Base-by-base conservation (phyloP, 1,284 basidiomycete species). In the Ustilago shanxiensis region DNA sequence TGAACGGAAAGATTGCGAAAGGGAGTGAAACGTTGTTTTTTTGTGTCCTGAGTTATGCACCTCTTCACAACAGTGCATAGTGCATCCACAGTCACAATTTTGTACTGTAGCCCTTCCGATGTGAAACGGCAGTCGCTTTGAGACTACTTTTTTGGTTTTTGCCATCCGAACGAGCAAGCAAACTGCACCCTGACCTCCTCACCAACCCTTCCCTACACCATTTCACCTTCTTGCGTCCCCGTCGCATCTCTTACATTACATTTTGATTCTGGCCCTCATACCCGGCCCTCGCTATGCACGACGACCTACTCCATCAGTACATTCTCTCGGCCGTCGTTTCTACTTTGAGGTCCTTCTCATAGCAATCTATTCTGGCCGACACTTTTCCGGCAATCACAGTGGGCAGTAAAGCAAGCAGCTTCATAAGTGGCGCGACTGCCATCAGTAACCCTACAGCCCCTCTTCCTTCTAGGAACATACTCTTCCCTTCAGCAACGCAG, bases 151-250 rank as follows among this genome's bases (percentile, higher is more conserved):
- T 5, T 45, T 45, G n/a, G n/a, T 45, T 49, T 49, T 49, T 49
- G 47, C 47, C 47, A 49, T 49, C 47, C 47, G 47, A 49, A 49
- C 13, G 13, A 28, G 47, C 41, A 44, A n/a, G n/a, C n/a, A n/a
- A n/a, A n/a, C n/a, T n/a, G n/a, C n/a, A n/a, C n/a, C n/a, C n/a
- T n/a, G n/a, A n/a, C n/a, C n/a, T n/a, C 26, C 24, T 49, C 18
- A 49, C 26, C 47, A 49, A 26, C 47, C 47, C 9, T 49, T n/a
- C 47, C 26, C 16, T 8, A 49, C 47, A 49, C 26, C 47, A 49
- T 18, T 13, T 7, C 47, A 49, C 24, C 47, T n/a, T 6, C 20
- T 44, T 20, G 18, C 47, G 7, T 28, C 20, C 47, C 16, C 47
- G 47, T 26, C n/a, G 26, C n/a, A 44, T 44, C 41, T n/a, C 3